Conservation (phyloP, 2,329 filamentous ascomycete species). For the Trichoderma arundinaceum region DNA sequence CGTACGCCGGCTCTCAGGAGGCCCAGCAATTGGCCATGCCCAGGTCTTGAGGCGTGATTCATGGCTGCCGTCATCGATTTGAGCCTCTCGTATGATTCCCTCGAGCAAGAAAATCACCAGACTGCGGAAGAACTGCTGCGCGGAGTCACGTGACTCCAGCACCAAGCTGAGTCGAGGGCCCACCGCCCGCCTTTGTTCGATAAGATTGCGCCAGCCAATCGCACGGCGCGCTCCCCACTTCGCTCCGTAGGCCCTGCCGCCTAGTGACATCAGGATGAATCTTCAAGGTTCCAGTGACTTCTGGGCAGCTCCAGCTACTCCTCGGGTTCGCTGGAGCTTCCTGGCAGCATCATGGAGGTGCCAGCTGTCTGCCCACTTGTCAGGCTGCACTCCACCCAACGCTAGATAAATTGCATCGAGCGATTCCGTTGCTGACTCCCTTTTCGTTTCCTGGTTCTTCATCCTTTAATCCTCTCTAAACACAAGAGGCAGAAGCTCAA, state of each 20-base stretch:
- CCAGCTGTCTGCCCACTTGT: constrained; percentile 24
- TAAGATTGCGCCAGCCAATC: constrained; percentile 38
- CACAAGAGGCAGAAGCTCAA: constrained; percentile 5
- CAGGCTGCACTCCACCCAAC: constrained; percentile 26
- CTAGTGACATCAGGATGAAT: constrained; percentile 46
- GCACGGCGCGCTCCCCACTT: constrained; percentile 36
- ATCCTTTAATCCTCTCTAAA: constrained; percentile 8
- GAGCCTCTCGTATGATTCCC: constrained; percentile 24
- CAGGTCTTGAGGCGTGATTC: constrained; percentile 45
- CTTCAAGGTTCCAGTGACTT: constrained; percentile 44
- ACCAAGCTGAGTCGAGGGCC: neutral
- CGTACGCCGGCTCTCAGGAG: constrained; percentile 52
- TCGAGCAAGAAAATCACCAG: constrained; percentile 33
- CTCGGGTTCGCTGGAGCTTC: constrained; percentile 35
- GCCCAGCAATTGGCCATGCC: constrained; percentile 51
- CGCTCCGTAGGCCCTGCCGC: constrained; percentile 14
- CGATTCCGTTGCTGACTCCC: neutral
- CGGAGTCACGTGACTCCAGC: constrained; percentile 38
- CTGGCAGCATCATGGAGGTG: constrained; percentile 35
- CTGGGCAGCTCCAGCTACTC: constrained; percentile 36
- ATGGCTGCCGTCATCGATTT: constrained; percentile 43
- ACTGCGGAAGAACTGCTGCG: constrained; percentile 16
- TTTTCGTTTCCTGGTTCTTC: neutral
- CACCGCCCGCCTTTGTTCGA: constrained; percentile 25
- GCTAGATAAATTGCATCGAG: constrained; percentile 26